These are phyloP conservation scores for Fraxinus anomala DNA, from an alignment of 257 asterid species.

Conservation along the genomic window DNA sequence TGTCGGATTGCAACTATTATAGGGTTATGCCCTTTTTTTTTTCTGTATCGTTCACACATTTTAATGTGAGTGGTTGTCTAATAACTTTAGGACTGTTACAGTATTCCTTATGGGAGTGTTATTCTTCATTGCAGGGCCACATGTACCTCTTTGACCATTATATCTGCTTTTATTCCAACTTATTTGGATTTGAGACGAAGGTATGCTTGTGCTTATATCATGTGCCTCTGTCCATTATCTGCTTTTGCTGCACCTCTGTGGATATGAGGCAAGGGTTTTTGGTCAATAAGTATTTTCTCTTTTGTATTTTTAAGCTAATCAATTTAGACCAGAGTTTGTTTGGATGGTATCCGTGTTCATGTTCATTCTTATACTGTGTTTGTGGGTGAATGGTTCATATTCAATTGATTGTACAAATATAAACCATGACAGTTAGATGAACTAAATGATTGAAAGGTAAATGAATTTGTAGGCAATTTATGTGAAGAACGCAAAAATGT, in stretches of 20 bases:
- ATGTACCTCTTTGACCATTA: constrained; percentile 79
- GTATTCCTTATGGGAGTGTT: constrained; percentile 13
- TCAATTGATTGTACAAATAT: not conserved
- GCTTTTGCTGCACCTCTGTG: not conserved
- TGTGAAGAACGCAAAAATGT: not conserved
- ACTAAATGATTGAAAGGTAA: not conserved
- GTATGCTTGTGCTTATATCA: constrained; percentile 38
- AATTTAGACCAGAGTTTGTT: not conserved
- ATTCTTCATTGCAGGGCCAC: constrained; percentile 80
- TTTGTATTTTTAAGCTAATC: not conserved
- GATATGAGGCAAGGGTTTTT: not conserved
- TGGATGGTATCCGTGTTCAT: not conserved
- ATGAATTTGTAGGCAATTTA: not conserved
- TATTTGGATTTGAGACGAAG: constrained; percentile 98
- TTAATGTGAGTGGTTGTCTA: constrained; percentile 8
- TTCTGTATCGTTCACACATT: constrained; percentile 13
- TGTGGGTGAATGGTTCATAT: not conserved
- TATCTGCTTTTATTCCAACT: constrained; percentile 94
- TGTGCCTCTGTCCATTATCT: not conserved
- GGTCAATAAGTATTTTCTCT: not conserved
- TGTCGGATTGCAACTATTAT: constrained; percentile 2
- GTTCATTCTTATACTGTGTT: not conserved
- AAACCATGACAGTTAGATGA: not conserved
- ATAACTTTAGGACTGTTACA: not conserved
- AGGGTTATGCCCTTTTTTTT: not conserved